Conservation (phyloP, 2,329 filamentous ascomycete species). For the Monilinia fructicola region DNA sequence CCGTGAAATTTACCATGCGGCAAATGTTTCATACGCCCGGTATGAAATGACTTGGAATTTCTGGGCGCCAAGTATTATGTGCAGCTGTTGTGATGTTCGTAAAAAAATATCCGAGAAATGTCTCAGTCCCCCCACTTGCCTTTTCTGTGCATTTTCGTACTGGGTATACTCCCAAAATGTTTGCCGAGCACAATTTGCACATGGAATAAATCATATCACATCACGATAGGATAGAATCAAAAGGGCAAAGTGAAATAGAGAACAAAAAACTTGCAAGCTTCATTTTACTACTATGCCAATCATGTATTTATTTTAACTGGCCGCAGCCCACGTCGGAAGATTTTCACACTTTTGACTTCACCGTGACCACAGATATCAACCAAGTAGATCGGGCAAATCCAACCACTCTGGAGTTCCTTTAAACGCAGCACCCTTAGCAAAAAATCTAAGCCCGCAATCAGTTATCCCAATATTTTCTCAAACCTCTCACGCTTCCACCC, state of each 20-base stretch:
- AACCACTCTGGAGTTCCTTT: no score
- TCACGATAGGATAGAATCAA: neutral
- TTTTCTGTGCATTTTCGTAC: no score
- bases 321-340: neutral
- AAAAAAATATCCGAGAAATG: no score
- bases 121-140: no score
- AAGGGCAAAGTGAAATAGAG: neutral
- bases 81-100: no score
- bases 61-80: no score
- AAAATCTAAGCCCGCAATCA: conserved; percentile 6
- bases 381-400: neutral
- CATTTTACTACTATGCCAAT: conserved; percentile 13
- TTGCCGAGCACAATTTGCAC: neutral
- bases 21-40: no score
- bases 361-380: neutral
- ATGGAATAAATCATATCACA: neutral
- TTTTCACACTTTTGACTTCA: neutral
- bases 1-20: no score
- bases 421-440: conserved; percentile 6
- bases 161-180: neutral
- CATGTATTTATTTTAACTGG: neutral
- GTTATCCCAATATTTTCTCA: conserved; percentile 15
- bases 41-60: no score
- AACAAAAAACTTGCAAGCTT: conserved; percentile 9
- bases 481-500: conserved; percentile 5